These are phyloP conservation scores for Exophiala viscosa DNA, from an alignment of 2,329 filamentous ascomycete species.

Conservation along the genomic window DNA sequence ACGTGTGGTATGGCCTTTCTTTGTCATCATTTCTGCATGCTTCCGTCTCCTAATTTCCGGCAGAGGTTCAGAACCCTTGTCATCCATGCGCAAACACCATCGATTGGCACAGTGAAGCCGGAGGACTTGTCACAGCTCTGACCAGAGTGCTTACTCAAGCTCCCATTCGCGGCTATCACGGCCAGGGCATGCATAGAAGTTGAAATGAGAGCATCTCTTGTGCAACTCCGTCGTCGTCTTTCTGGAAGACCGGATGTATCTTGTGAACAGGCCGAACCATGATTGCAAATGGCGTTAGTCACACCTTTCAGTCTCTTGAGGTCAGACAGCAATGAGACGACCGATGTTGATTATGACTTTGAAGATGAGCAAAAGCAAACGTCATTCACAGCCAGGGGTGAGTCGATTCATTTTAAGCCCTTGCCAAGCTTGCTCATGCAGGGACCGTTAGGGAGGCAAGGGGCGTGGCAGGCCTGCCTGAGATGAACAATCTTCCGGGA, in stretches of 20 bases:
- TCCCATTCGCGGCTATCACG: not conserved
- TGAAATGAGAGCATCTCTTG: not conserved
- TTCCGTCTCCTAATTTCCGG: slow-evolving; percentile 24
- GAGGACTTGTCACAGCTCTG: not conserved
- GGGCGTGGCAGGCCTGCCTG: no score
- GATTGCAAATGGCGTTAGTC: not conserved
- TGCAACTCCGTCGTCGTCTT: not conserved
- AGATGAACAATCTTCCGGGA: no score
- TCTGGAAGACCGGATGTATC: not conserved
- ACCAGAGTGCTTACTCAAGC: slow-evolving; percentile 9
- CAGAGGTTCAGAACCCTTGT: slow-evolving; percentile 6
- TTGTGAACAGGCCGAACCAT: not conserved
- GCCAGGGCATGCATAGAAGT: not conserved
- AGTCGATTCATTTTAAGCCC: no score
- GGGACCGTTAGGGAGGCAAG: no score
- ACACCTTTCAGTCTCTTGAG: no score
- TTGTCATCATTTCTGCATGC: slow-evolving; percentile 24
- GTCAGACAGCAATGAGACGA: no score
- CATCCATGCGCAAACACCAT: slow-evolving; percentile 3
- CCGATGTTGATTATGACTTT: no score
- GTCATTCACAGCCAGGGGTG: no score
- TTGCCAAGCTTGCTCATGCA: no score
- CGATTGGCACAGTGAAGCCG: slow-evolving; percentile 11
- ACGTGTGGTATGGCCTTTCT: slow-evolving; percentile 23
- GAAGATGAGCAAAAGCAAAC: no score